Conservation (phyloP, 306 rosid genomes). For the Arachis hypogaea region DNA sequence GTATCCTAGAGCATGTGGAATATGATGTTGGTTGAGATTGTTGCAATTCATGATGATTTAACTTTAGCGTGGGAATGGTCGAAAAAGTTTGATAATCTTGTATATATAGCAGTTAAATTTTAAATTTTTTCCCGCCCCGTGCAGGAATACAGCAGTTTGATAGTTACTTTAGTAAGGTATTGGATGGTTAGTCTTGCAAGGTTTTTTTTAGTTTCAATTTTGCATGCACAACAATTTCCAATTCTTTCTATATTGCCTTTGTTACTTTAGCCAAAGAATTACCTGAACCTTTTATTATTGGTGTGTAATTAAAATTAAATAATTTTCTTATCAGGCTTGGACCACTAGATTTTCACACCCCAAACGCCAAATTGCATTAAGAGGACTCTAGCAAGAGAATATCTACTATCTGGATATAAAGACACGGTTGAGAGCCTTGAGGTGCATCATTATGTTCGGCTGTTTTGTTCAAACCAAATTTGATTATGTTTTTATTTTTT, state of each 20-base stretch:
- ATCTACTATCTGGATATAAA: constrained; percentile 77
- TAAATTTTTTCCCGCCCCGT: too few species aligned
- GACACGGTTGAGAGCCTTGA: constrained; percentile 96
- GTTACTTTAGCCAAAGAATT: background rate
- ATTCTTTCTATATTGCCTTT: background rate
- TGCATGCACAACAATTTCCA: background rate
- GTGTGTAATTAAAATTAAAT: constrained; percentile 18
- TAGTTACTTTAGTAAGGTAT: too few species aligned
- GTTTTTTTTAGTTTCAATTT: background rate
- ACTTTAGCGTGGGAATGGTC: too few species aligned
- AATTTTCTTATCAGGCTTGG: constrained; percentile 74
- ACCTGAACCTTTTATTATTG: constrained; percentile 1
- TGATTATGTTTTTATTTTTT: constrained; percentile 18
- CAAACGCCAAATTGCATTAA: constrained; percentile 90
- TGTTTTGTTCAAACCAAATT: constrained; percentile 7
- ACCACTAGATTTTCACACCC: constrained; percentile 83
- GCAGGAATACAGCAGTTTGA: too few species aligned
- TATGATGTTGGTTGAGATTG: too few species aligned
- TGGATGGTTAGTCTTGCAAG: too few species aligned
- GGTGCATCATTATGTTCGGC: constrained; percentile 50
- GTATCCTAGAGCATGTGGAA: too few species aligned
- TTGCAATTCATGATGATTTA: too few species aligned
- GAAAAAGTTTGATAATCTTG: too few species aligned
- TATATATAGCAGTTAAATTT: too few species aligned
- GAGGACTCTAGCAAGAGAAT: constrained; percentile 87